Evolutionary conservation across 139 green algal species (phyloP).

Genomic region (Penium margaritaceum): DNA sequence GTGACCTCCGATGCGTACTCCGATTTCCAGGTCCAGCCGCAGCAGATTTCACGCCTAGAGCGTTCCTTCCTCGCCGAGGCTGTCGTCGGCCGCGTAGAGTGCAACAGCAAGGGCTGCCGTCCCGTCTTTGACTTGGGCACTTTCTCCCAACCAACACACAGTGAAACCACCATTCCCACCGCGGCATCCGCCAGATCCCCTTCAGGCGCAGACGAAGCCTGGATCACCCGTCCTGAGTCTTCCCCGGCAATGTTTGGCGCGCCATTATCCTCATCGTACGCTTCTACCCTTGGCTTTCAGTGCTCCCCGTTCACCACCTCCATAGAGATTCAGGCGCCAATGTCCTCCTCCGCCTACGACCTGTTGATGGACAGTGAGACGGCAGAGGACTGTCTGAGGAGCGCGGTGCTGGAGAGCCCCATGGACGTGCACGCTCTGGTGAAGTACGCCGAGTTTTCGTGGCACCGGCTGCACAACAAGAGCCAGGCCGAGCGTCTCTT

Average conservation of each 20-base stretch:
- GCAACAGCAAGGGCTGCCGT: constrained; percentile 26
- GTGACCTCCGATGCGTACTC: too few species aligned
- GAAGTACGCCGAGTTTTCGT: constrained; percentile 12
- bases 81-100: background rate
- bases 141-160: too few species aligned
- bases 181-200: background rate
- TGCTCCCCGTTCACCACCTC: background rate
- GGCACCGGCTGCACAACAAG: constrained; percentile 11
- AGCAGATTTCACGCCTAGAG: too few species aligned
- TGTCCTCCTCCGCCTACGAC: background rate
- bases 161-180: background rate
- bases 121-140: too few species aligned
- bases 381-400: constrained; percentile 11
- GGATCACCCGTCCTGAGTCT: background rate
- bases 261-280: too few species aligned
- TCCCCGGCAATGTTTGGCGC: too few species aligned
- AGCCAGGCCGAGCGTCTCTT: constrained; percentile 15
- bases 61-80: constrained; percentile 14
- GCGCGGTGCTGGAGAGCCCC: constrained; percentile 3
- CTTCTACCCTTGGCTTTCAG: background rate
- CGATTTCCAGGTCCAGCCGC: too few species aligned
- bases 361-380: constrained; percentile 1
- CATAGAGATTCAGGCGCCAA: background rate
- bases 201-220: too few species aligned
- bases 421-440: background rate